These are phyloP conservation scores for Debaryomyces fabryi DNA, from an alignment of 1,139 yeast genomes.

Conservation along the genomic window DNA sequence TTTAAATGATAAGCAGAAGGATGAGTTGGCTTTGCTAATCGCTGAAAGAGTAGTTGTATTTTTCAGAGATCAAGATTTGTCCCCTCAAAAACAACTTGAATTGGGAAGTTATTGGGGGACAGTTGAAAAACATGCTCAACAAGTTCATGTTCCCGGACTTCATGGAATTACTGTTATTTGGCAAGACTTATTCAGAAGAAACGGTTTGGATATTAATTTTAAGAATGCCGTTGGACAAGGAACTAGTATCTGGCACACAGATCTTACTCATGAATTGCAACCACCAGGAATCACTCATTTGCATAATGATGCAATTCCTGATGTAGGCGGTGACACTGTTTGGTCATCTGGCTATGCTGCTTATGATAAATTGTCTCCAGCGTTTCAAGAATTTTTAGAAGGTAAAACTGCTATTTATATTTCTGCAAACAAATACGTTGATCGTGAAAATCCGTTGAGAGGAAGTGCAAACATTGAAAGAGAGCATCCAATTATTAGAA, in stretches of 20 bases:
- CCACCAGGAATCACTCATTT: constrained; percentile 45
- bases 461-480: constrained; percentile 41
- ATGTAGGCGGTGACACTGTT: constrained; percentile 40
- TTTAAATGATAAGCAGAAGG: constrained; percentile 52
- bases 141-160: constrained; percentile 31
- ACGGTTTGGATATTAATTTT: constrained; percentile 29
- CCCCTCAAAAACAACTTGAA: constrained; percentile 50
- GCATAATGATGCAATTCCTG: constrained; percentile 39
- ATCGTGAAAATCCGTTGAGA: constrained; percentile 34
- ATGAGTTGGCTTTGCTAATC: constrained; percentile 49
- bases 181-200: constrained; percentile 44
- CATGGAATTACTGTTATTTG: constrained; percentile 55
- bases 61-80: constrained; percentile 46
- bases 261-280: constrained; percentile 39
- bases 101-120: constrained; percentile 49
- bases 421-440: constrained; percentile 39
- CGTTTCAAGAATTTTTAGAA: constrained; percentile 38
- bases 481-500: constrained; percentile 44
- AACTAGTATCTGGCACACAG: constrained; percentile 41
- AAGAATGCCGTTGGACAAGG: constrained; percentile 34
- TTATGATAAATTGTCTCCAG: constrained; percentile 41
- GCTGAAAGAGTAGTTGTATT: constrained; percentile 50
- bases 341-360: constrained; percentile 45
- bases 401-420: constrained; percentile 41
- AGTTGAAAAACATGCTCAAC: constrained; percentile 48